Percentiles rank a stretch among this genome's conserved stretches.
Conservation (phyloP, 805 yeast genomes). For the Torulaspora quercuum region DNA sequence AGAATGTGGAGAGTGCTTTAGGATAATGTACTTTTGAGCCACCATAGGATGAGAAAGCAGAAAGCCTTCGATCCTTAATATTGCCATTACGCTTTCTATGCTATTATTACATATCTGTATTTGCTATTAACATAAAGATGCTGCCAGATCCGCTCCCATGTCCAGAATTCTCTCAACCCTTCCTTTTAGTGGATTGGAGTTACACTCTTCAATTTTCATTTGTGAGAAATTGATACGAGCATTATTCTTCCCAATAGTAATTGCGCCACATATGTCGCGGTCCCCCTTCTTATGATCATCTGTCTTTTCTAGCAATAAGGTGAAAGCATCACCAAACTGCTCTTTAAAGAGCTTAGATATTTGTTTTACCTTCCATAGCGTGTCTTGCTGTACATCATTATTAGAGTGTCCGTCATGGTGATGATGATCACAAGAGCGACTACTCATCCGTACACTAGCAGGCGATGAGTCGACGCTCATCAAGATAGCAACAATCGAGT, state of each 20-base stretch:
- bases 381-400: constrained; percentile 18
- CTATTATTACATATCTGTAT: constrained; percentile 2
- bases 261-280: constrained; percentile 46
- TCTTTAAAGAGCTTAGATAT: constrained; percentile 64
- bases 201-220: constrained; percentile 63
- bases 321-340: constrained; percentile 82
- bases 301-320: constrained; percentile 26
- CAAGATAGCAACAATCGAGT: constrained; percentile 83
- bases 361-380: constrained; percentile 45
- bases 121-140: constrained; percentile 63
- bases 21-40: too few species aligned
- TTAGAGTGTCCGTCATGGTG: constrained; percentile 18
- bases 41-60: too few species aligned
- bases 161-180: constrained; percentile 77
- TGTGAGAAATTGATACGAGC: constrained; percentile 66
- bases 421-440: constrained; percentile 51
- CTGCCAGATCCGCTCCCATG: constrained; percentile 75
- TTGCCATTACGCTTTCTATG: too few species aligned
- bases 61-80: too few species aligned
- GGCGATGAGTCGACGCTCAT: constrained; percentile 93
- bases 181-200: constrained; percentile 71
- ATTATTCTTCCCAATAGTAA: constrained; percentile 69
- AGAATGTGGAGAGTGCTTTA: too few species aligned
- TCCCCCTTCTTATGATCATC: constrained; percentile 18
- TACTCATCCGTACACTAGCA: constrained; percentile 85